Percentiles rank a stretch among this genome's conserved stretches.
phyloP scores from a whole-genome alignment of 495 filamentous ascomycete genomes.

The Achaetomiella virescens region DNA sequence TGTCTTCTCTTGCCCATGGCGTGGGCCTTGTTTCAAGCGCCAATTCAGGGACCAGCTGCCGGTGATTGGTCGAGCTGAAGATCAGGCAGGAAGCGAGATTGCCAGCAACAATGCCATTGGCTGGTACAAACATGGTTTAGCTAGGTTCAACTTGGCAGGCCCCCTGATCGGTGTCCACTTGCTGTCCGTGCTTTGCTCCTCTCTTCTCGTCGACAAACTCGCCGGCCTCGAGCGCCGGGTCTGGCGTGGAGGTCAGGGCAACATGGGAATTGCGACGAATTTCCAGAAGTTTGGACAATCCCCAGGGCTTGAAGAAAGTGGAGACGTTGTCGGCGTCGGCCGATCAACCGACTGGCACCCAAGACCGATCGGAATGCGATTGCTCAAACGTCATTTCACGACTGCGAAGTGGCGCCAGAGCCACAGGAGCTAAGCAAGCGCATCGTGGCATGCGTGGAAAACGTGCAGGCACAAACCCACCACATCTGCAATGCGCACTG shows the following conservation, averaged over 20 bases:
- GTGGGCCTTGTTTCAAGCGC: background rate
- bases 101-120: constrained; percentile 20
- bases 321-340: background rate
- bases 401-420: too few species aligned
- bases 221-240: too few species aligned
- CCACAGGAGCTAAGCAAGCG: too few species aligned
- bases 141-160: background rate
- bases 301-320: background rate
- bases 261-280: background rate
- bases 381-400: too few species aligned
- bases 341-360: background rate
- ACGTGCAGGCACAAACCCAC: too few species aligned
- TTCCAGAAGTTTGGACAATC: background rate
- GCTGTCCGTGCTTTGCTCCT: too few species aligned
- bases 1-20: background rate
- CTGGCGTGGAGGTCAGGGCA: too few species aligned
- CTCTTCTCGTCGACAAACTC: too few species aligned
- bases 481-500: too few species aligned
- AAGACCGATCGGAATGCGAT: background rate
- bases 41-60: constrained; percentile 18
- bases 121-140: background rate
- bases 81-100: constrained; percentile 26
- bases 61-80: constrained; percentile 17
- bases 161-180: too few species aligned
- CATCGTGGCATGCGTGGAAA: too few species aligned